Evolutionary conservation across 768 basidiomycete genomes (phyloP), one percentile per base, ranked within the genome.

Genomic region (Hemileccinum rubropunctum): DNA sequence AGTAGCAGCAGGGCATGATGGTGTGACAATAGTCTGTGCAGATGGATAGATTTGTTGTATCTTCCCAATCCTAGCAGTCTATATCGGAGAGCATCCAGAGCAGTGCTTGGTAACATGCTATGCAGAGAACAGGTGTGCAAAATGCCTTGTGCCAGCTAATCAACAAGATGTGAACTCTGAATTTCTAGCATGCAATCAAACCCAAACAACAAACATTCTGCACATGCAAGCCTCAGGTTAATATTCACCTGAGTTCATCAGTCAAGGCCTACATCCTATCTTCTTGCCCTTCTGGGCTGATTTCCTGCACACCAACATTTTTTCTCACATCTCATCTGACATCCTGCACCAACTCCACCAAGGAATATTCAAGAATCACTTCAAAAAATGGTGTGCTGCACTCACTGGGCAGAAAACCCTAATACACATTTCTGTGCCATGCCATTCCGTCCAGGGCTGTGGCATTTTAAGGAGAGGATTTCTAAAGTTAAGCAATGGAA

Each of bases 211-310:
- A 23, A 3, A 23, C 23, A 23, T 23, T 6, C 23, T 23, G 3
- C 23, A 23, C 6, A 6, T 23, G 23, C 23, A 23, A 23, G 23
- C 23, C 23, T 3, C 23, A 3, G 23, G 23, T 3, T 6, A 23
- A 23, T 23, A 3, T 6, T 23, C 23, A 3, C 23, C 23, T 23
- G 17, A 46, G 9, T 46, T 46, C 35, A 18, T 37, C 13, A 5
- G 35, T 30, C 3, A 47, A 5, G 49, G 48, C 12, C 26, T 50
- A 0, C 3, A 17, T 0, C 9, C 41, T 0, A 6, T 54, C 1
- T 54, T 54, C n/a, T 42, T 17, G 0, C 53, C 41, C 3, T 54
- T 54, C 10, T 54, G 36, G 52, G 12, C 45, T 1, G 32, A 42
- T 14, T 41, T 54, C 0, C 45, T 27, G 1, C 23, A 54, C 3